These are phyloP conservation scores for Apiospora malaysiana DNA, from an alignment of 2,329 filamentous ascomycete genomes.

Conservation along the genomic window DNA sequence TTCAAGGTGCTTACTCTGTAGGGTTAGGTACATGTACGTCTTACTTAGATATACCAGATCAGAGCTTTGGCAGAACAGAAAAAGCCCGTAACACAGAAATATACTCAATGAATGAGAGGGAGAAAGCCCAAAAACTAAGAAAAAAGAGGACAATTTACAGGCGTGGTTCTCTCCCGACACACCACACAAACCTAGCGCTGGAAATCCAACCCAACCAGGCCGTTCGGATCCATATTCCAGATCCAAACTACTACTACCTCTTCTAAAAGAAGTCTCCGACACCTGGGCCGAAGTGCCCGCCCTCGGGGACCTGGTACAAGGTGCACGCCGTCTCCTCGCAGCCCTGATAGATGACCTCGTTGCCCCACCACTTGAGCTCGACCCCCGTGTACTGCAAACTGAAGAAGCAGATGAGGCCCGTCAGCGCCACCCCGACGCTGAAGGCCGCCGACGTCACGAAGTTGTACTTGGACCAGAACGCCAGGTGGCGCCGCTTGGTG, in stretches of 20 bases:
- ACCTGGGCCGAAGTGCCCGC: slow-evolving; percentile 40
- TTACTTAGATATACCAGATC: too few relatives aligned
- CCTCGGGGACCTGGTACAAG: slow-evolving; percentile 38
- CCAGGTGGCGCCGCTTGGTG: slow-evolving; percentile 38
- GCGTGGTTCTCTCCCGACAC: too few relatives aligned
- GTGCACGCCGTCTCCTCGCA: slow-evolving; percentile 39
- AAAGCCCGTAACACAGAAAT: too few relatives aligned
- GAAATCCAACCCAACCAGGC: too few relatives aligned
- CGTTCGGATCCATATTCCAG: neutral
- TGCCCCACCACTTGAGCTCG: slow-evolving; percentile 53
- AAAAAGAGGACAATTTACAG: too few relatives aligned
- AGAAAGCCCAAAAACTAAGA: too few relatives aligned
- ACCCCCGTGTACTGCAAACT: slow-evolving; percentile 32
- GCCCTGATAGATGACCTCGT: slow-evolving; percentile 44
- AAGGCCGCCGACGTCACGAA: slow-evolving; percentile 40
- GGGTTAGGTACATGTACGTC: too few relatives aligned
- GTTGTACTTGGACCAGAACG: slow-evolving; percentile 42
- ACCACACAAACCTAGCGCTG: too few relatives aligned
- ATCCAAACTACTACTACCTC: neutral
- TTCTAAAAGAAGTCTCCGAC: slow-evolving; percentile 11
- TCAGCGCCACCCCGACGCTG: slow-evolving; percentile 46
- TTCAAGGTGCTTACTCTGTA: too few relatives aligned
- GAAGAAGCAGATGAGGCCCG: slow-evolving; percentile 37
- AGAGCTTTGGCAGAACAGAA: too few relatives aligned
- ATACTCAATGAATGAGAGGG: too few relatives aligned